Base-by-base conservation (phyloP, 192 early-diverging fungal species). In the Backusella macrospora region DNA sequence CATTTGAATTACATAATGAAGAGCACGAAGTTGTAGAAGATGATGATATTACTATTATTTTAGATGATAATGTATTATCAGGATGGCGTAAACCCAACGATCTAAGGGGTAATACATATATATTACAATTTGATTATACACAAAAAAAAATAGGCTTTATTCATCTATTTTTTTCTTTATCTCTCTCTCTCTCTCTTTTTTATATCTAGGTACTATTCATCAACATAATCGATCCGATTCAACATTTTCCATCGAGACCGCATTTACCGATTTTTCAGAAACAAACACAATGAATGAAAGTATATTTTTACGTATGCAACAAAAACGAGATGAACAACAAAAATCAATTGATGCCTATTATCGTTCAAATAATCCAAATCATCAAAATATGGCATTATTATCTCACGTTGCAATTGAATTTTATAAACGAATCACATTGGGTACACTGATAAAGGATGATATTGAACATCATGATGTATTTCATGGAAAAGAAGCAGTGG, bases 401-500 rank as follows among this genome's bases (percentile, higher is more conserved):
- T 91, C 91, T 2, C 75, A 85, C 55, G 89, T 95, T 3, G 92
- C 92, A 5, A 81, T 79, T 47, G 84, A 87, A 16, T 91, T 95
- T 77, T 82, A 84, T 29, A 79, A 80, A 47, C 72, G 86, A 8
- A 76, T 95, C n/a, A 82, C 84, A 8, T 72, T 88, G 39, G 81
- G 82, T 47, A 90, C 88, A 6, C 87, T 91, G 26, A 79, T 86
- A 23, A 92, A 93, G 72, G 92, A 96, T 70, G 87, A 84, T 9
- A 84, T 96, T 42, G 92, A 96, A 80, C 93, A 97, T 73, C 87
- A 85, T 52, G 84, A 92, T 69, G 91, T 88, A 71, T 98, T 99
- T 78, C 86, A 88, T 62, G 97, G 97, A 45, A 87, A 88, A 62
- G 94, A 96, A 26, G 97, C 93, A 40, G 94, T 98, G 73, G 93